These are phyloP conservation scores for Starmerella cellae DNA, from an alignment of 805 yeast genomes.

Conservation along the genomic window DNA sequence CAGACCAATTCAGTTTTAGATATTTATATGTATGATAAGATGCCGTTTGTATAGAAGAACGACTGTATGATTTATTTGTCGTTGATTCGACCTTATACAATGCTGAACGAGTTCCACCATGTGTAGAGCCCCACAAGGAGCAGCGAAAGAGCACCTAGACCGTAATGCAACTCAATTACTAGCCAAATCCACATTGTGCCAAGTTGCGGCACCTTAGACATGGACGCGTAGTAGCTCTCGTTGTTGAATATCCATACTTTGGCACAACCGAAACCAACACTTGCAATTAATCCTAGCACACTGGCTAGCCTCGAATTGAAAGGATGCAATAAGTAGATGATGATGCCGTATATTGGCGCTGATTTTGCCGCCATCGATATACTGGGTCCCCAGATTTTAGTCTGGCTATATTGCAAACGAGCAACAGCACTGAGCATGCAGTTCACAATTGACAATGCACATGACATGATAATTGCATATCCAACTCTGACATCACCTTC, in stretches of 20 bases:
- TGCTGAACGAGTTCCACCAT: constrained; percentile 12
- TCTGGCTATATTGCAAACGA: constrained; percentile 28
- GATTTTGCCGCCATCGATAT: constrained; percentile 19
- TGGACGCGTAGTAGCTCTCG: constrained; percentile 30
- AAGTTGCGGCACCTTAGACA: constrained; percentile 31
- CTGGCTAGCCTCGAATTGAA: neutral
- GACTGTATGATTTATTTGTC: neutral
- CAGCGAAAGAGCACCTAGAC: constrained; percentile 23
- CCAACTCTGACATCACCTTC: constrained; percentile 8
- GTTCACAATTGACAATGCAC: constrained; percentile 25
- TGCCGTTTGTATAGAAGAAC: neutral
- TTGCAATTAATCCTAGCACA: constrained; percentile 19
- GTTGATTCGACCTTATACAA: constrained; percentile 3
- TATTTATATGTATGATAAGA: neutral
- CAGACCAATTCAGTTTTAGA: too few relatives aligned
- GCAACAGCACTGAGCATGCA: constrained; percentile 28
- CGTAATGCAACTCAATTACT: constrained; percentile 31
- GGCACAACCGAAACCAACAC: constrained; percentile 26
- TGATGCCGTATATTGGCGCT: constrained; percentile 24
- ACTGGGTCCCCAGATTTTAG: constrained; percentile 10
- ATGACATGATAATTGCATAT: constrained; percentile 12
- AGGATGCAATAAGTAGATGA: constrained; percentile 24
- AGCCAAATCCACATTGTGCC: constrained; percentile 33
- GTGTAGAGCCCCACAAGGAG: constrained; percentile 22
- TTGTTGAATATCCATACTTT: constrained; percentile 26